Percentiles rank a stretch among this genome's conserved stretches.
Conservation (phyloP, 1,139 yeast species). For the Candida tunisiensis region DNA sequence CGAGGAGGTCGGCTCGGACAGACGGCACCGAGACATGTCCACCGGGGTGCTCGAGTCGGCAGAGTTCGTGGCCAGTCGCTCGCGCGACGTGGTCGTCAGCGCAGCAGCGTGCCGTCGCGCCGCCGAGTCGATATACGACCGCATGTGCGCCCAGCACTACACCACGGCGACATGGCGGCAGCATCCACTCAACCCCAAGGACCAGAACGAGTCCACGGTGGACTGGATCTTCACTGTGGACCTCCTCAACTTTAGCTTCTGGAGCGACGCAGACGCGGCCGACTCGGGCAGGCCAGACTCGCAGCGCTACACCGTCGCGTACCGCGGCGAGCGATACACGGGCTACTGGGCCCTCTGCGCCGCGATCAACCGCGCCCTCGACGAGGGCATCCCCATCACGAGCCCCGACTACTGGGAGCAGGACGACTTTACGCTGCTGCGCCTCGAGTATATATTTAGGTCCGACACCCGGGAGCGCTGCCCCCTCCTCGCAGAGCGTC, state of each 20-base stretch:
- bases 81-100: slow-evolving; percentile 14
- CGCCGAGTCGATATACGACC: slow-evolving; percentile 12
- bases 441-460: slow-evolving; percentile 14
- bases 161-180: slow-evolving; percentile 20
- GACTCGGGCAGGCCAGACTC: slow-evolving; percentile 17
- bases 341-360: slow-evolving; percentile 30
- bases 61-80: slow-evolving; percentile 11
- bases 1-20: too few relatives aligned
- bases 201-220: slow-evolving; percentile 9
- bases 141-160: slow-evolving; percentile 15
- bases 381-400: slow-evolving; percentile 22
- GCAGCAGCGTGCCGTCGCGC: slow-evolving; percentile 12
- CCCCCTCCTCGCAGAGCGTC: slow-evolving; percentile 21
- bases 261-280: slow-evolving; percentile 20
- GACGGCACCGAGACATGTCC: background rate
- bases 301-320: slow-evolving; percentile 19
- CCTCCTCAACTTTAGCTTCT: slow-evolving; percentile 25
- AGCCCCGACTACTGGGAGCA: slow-evolving; percentile 19
- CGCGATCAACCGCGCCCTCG: slow-evolving; percentile 24
- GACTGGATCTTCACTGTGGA: slow-evolving; percentile 27
- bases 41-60: slow-evolving; percentile 11
- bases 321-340: slow-evolving; percentile 19
- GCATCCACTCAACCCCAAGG: slow-evolving; percentile 20
- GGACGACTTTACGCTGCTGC: slow-evolving; percentile 11
- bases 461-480: slow-evolving; percentile 16